phyloP scores from a whole-genome alignment of 768 basidiomycete genomes.

The Tylopilus rubrobrunneus region DNA sequence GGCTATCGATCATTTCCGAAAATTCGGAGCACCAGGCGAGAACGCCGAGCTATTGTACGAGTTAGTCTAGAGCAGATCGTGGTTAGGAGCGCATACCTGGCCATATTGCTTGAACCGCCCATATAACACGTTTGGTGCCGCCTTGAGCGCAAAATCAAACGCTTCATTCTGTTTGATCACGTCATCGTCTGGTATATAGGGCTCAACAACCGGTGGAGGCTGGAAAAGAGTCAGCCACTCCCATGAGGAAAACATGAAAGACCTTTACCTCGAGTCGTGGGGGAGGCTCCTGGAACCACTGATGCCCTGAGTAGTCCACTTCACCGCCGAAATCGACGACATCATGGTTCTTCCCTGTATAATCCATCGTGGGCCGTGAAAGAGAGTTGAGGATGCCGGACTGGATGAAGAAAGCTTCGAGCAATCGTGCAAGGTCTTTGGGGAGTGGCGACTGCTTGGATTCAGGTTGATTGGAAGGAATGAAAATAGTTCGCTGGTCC shows the following conservation, averaged over 20 bases:
- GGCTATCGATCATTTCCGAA: constrained; percentile 74
- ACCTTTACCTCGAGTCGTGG: constrained; percentile 40
- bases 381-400: constrained; percentile 31
- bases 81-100: constrained; percentile 50
- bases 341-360: constrained; percentile 58
- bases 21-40: constrained; percentile 89
- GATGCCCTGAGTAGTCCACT: constrained; percentile 61
- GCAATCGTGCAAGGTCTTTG: constrained; percentile 26
- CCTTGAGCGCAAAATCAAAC: constrained; percentile 70
- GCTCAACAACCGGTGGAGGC: constrained; percentile 39
- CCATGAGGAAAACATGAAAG: background rate
- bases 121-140: constrained; percentile 77
- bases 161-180: constrained; percentile 76
- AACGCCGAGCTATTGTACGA: constrained; percentile 64
- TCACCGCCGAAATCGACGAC: constrained; percentile 76
- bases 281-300: constrained; percentile 72
- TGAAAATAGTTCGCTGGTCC: constrained; percentile 26
- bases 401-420: constrained; percentile 31
- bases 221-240: constrained; percentile 18
- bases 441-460: constrained; percentile 31
- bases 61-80: constrained; percentile 1
- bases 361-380: constrained; percentile 41
- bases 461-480: constrained; percentile 21
- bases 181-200: constrained; percentile 61
- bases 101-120: constrained; percentile 81